Evolutionary conservation across 495 filamentous ascomycete genomes (phyloP).

Genomic region (Sordaria brevicollis): DNA sequence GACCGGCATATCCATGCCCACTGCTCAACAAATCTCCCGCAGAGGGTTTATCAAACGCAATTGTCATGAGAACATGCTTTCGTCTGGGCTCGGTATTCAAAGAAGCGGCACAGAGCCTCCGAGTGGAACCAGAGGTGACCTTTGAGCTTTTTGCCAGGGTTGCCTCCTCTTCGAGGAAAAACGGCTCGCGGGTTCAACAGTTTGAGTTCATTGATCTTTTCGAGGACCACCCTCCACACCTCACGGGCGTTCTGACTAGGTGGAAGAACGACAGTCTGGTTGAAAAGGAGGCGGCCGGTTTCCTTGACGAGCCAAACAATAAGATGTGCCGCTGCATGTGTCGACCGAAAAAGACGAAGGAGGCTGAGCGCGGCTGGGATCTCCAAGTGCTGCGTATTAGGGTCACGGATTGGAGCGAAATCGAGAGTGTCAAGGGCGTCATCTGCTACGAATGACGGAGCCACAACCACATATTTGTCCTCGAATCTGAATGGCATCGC

Average conservation of each 20-base stretch:
- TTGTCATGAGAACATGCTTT: conserved; percentile 48
- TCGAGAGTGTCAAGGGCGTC: conserved; percentile 26
- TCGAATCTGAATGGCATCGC: too few relatives aligned
- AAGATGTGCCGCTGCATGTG: conserved; percentile 45
- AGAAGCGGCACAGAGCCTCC: conserved; percentile 26
- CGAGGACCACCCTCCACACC: conserved; percentile 43
- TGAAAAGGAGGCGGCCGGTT: conserved; percentile 35
- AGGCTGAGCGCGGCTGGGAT: conserved; percentile 27
- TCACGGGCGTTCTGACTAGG: conserved; percentile 37
- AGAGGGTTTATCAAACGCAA: conserved; percentile 36
- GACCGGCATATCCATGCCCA: conserved; percentile 38
- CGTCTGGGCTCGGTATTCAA: conserved; percentile 47
- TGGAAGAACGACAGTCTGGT: conserved; percentile 36
- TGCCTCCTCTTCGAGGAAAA: conserved; percentile 38
- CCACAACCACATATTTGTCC: too few relatives aligned
- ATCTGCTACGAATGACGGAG: conserved; percentile 6
- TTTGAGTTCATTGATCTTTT: conserved; percentile 52
- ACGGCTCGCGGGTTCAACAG: conserved; percentile 35
- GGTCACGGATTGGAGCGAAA: conserved; percentile 42
- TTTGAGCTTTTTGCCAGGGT: conserved; percentile 53
- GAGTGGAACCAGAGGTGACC: conserved; percentile 29
- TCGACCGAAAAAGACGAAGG: conserved; percentile 34
- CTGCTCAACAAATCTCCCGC: conserved; percentile 43
- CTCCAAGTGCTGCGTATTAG: conserved; percentile 43
- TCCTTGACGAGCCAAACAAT: conserved; percentile 16